Percentiles rank a stretch among this genome's conserved stretches.
Evolutionary conservation across 176 grass and related monocot species (phyloP).

Genomic region (Triticum urartu): DNA sequence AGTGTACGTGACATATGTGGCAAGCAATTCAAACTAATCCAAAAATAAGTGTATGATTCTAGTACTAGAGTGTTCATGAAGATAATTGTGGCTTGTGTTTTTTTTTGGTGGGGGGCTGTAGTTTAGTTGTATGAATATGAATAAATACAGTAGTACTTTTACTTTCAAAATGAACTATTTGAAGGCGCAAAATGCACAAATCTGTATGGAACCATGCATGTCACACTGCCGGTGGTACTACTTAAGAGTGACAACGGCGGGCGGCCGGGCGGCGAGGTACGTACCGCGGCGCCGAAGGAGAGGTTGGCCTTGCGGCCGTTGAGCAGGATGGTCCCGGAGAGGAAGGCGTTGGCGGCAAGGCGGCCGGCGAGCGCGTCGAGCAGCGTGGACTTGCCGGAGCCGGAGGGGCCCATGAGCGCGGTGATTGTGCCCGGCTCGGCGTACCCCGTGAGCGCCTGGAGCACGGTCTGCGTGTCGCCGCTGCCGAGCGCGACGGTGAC

Average conservation of each 20-base stretch:
- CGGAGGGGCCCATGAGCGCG: conserved; percentile 89
- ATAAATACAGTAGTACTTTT: too few species aligned
- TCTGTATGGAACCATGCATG: too few species aligned
- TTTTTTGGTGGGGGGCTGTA: background rate
- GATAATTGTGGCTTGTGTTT: background rate
- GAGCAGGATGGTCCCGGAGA: conserved; percentile 70
- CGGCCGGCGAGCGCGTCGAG: conserved; percentile 79
- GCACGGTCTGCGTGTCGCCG: conserved; percentile 78
- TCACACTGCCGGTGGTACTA: too few species aligned
- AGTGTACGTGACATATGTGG: background rate
- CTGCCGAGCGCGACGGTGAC: conserved; percentile 66
- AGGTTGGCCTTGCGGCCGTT: conserved; percentile 93
- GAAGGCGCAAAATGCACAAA: too few species aligned
- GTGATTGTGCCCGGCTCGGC: conserved; percentile 91
- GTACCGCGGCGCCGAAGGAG: conserved; percentile 90
- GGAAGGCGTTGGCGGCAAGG: conserved; percentile 90
- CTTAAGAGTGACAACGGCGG: background rate
- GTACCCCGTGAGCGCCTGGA: conserved; percentile 77
- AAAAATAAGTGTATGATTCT: background rate
- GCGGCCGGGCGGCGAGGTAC: background rate
- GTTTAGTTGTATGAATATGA: too few species aligned
- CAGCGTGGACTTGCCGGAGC: conserved; percentile 96
- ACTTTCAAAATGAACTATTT: too few species aligned
- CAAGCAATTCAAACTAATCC: too few species aligned
- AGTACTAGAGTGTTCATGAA: background rate